phyloP scores from a whole-genome alignment of 1,284 basidiomycete species.

The Xerocomus cyaneibrunnescens region DNA sequence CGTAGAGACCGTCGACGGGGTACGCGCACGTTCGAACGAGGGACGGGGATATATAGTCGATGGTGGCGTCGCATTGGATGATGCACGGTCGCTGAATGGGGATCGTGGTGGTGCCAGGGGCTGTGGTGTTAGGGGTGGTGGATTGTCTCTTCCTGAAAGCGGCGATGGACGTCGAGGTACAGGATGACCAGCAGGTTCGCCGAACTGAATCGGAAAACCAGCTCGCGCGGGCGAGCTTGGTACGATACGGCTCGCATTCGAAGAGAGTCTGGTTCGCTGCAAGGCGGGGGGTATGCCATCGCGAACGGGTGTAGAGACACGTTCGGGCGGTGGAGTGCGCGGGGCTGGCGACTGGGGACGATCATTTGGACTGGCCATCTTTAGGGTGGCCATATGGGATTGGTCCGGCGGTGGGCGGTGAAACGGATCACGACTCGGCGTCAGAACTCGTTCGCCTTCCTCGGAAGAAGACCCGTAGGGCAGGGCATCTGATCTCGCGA shows the following conservation, averaged over 20 bases:
- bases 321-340: slow-evolving; percentile 15
- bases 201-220: slow-evolving; percentile 16
- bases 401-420: slow-evolving; percentile 23
- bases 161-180: slow-evolving; percentile 14
- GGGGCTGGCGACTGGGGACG: slow-evolving; percentile 2
- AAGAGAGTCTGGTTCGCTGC: slow-evolving; percentile 19
- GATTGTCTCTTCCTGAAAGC: slow-evolving; percentile 15
- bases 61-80: slow-evolving; percentile 14
- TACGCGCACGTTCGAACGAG: slow-evolving; percentile 18
- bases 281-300: slow-evolving; percentile 15
- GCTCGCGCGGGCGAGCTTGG: slow-evolving; percentile 11
- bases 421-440: slow-evolving; percentile 29
- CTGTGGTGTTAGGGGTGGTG: not conserved
- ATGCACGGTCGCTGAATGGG: slow-evolving; percentile 4
- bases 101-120: slow-evolving; percentile 12
- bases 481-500: slow-evolving; percentile 22
- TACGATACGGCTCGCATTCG: slow-evolving; percentile 12
- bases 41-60: slow-evolving; percentile 12
- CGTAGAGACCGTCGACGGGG: slow-evolving; percentile 14
- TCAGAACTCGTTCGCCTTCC: slow-evolving; percentile 7
- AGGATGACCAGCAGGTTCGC: slow-evolving; percentile 12
- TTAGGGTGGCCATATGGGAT: slow-evolving; percentile 2
- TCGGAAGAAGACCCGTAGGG: slow-evolving; percentile 1
- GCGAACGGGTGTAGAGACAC: slow-evolving; percentile 20
- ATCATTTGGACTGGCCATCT: slow-evolving; percentile 8